Evolutionary conservation across 2,329 filamentous ascomycete genomes (phyloP), one percentile per base, ranked within the genome.

Genomic region (Cytospora mali): DNA sequence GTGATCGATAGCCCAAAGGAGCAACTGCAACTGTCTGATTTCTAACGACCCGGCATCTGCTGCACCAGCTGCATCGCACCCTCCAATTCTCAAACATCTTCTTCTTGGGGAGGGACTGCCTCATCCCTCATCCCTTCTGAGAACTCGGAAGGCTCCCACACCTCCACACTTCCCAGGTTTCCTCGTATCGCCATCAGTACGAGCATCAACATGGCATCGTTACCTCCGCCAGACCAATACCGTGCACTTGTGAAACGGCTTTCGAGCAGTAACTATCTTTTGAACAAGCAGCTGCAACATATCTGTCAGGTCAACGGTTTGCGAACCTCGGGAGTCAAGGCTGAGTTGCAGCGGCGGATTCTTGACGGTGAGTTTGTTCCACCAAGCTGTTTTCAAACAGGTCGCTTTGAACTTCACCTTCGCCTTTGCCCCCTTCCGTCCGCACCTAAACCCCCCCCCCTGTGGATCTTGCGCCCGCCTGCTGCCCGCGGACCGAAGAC

Each of bases 251-350:
- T 79, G 51, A 74, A 79, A 65, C 75, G 81, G 64, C 42, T 65
- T 33, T 48, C 39, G 48, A 57, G 56, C 53, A 74, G 74, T 50
- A 78, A 74, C 39, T 68, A 75, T 14, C 74, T 87, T 25, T 75
- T 84, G 31, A 86, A 86, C 70, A 77, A 80, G 23, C 88, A 93
- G 70, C 84, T 97, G 55, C 91, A 92, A 70, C 82, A 82, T 58
- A 88, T 98, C 68, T 90, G 94, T 72, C 84, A 86, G 66, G 80
- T 84, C 65, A 91, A 96, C 77, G 84, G 87, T 53, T 80, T 96
- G 39, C 84, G 86, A 68, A 89, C 91, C 65, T 91, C 89, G 29
- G 95, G 95, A 23, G 89, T 95, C 71, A 99, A 99, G 80, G 86
- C 87, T 35, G 85, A 90, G 49, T 80, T 98, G 64, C 93, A 97